Evolutionary conservation across 306 rosid species (phyloP), one percentile per base, ranked within the genome.

Genomic region (Cucumis cinereus): DNA sequence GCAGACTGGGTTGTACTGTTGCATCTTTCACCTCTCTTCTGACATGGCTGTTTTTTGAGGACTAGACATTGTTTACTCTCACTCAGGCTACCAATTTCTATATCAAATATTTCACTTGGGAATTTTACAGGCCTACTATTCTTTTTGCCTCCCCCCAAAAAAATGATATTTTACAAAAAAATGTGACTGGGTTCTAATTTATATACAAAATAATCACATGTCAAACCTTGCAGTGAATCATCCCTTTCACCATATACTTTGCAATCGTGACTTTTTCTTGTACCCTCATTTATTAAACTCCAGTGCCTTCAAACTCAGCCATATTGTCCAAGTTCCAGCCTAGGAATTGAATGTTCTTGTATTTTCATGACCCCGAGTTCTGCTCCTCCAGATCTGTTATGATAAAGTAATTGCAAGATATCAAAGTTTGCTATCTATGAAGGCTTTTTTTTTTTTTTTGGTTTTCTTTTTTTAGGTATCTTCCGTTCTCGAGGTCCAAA

Each of bases 41-140:
- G 58, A 45, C 74, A 43, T 68, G 22, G 28, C 76, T 49, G 45
- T 52, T 50, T 50, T 50, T 50, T 43, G 23, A 52, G 75, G 58
- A 70, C 60, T 72, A 72, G 26, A 50, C 59, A 52, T 72, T 72
- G 28, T 72, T 72, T 72, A 49, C 45, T 30, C 47, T 16, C 20
- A 50, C n/a, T n/a, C 10, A 23, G 68, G 1, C 68, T 61, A 66
- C 58, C 75, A 26, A 36, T 5, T 64, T 64, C 52, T 12, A 66
- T 10, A 17, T 15, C 43, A 8, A 35, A 17, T 20, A 68, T 68
- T 70, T 68, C 74, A 20, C 74, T 47, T 50, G 11, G 36, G 24
- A 70, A 70, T 26, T 70, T 70, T 70, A 70, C 61, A 72, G 76
- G 57, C 76, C 76, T 72, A 72, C 76, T 50, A 49, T 47, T 70